Evolutionary conservation across 2,329 filamentous ascomycete species (phyloP).

Genomic region (Torrubiella hemipterigena): DNA sequence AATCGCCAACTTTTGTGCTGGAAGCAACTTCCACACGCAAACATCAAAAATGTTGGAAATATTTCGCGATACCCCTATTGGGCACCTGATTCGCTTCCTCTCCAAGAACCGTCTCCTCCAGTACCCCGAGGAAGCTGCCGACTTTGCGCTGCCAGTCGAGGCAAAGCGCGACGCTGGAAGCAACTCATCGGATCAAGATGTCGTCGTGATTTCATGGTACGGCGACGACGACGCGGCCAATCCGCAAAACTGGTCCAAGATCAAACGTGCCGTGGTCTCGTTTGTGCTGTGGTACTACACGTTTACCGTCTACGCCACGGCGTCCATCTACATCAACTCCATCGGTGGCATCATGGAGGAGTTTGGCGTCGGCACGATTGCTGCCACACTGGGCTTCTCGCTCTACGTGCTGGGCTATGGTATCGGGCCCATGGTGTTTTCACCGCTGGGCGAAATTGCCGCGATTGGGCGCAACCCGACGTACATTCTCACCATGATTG

Average conservation of each 20-base stretch:
- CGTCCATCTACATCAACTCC: constrained; percentile 26
- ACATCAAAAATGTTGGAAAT: no score
- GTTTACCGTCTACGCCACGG: constrained; percentile 26
- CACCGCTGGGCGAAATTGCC: constrained; percentile 46
- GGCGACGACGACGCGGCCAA: background rate
- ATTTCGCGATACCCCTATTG: constrained; percentile 37
- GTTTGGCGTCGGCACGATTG: constrained; percentile 34
- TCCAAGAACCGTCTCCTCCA: constrained; percentile 33
- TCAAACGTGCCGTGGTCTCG: no score
- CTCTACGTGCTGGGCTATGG: constrained; percentile 39
- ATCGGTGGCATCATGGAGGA: constrained; percentile 29
- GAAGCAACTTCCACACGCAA: no score
- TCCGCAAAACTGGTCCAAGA: no score
- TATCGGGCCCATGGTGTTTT: constrained; percentile 38
- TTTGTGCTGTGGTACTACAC: no score
- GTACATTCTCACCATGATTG: constrained; percentile 43
- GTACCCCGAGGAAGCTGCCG: constrained; percentile 39
- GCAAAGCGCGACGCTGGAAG: background rate
- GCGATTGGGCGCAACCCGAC: constrained; percentile 43
- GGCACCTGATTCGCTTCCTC: constrained; percentile 36
- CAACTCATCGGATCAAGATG: background rate
- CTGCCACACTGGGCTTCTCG: constrained; percentile 39
- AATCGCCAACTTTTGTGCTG: no score
- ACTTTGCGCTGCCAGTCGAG: constrained; percentile 29
- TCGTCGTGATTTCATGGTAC: background rate